phyloP scores from a whole-genome alignment of 1,284 basidiomycete species.

The Lignosus rhinocerotis region DNA sequence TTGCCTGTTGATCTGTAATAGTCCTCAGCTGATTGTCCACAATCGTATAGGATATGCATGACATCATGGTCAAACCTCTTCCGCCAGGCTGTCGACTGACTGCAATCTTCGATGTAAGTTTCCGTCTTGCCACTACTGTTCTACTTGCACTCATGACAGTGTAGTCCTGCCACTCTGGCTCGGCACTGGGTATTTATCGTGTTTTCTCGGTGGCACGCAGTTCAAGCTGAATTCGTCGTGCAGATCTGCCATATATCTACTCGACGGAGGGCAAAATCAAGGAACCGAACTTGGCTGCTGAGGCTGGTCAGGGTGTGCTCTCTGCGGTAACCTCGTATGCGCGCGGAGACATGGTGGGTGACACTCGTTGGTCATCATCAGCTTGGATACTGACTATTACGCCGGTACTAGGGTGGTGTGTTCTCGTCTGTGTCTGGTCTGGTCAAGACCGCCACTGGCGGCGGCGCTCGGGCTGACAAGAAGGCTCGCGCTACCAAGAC shows the following conservation, averaged over 20 bases:
- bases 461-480: slow-evolving; percentile 58
- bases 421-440: slow-evolving; percentile 48
- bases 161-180: slow-evolving; percentile 66
- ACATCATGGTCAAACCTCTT: slow-evolving; percentile 64
- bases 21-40: not conserved
- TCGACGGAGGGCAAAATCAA: slow-evolving; percentile 93
- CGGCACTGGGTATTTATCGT: slow-evolving; percentile 47
- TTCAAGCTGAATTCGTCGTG: not conserved
- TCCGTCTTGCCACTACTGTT: slow-evolving; percentile 39
- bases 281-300: slow-evolving; percentile 82
- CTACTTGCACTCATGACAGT: not conserved
- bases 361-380: not conserved
- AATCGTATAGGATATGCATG: slow-evolving; percentile 52
- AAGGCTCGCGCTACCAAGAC: slow-evolving; percentile 35
- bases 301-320: slow-evolving; percentile 76
- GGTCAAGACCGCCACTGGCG: slow-evolving; percentile 43
- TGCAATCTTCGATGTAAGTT: slow-evolving; percentile 74
- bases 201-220: not conserved
- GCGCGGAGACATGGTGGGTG: slow-evolving; percentile 62
- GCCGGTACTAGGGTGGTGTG: slow-evolving; percentile 50
- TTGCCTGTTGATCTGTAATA: not conserved
- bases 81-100: slow-evolving; percentile 87
- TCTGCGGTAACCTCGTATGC: slow-evolving; percentile 72
- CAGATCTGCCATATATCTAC: slow-evolving; percentile 72
- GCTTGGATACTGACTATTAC: not conserved